These are phyloP conservation scores for Platanthera guangdongensis DNA, from an alignment of 106 monocot species.

Conservation along the genomic window DNA sequence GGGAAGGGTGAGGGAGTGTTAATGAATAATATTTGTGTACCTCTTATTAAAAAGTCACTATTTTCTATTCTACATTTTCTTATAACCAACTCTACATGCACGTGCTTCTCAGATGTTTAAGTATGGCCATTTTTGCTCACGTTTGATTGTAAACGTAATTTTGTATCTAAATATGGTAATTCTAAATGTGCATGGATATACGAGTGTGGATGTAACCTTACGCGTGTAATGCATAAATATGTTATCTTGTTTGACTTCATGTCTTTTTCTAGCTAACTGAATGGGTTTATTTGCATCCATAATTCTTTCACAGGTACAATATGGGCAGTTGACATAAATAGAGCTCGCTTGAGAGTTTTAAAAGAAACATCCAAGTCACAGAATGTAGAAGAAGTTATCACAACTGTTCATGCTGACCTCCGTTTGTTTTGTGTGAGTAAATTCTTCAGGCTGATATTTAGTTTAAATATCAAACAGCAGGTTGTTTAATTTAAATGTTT, in stretches of 20 bases:
- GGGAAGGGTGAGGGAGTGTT: too few species aligned
- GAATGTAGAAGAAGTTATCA: constrained; percentile 48
- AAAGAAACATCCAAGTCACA: constrained; percentile 57
- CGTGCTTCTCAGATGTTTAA: too few species aligned
- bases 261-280: not conserved
- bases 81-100: too few species aligned
- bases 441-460: not conserved
- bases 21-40: too few species aligned
- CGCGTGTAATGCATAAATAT: not conserved
- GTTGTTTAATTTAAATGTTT: not conserved
- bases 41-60: too few species aligned
- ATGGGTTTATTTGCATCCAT: not conserved
- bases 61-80: too few species aligned
- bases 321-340: constrained; percentile 77
- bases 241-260: not conserved
- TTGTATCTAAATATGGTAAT: not conserved
- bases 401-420: constrained; percentile 59
- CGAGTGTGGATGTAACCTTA: not conserved
- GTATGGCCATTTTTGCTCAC: not conserved
- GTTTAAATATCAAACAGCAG: not conserved
- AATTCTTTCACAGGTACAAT: constrained; percentile 46
- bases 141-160: not conserved
- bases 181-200: not conserved
- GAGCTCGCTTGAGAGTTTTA: constrained; percentile 83
- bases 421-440: constrained; percentile 62